Base-by-base conservation (phyloP, 768 basidiomycete genomes). In the Mycena filopes region DNA sequence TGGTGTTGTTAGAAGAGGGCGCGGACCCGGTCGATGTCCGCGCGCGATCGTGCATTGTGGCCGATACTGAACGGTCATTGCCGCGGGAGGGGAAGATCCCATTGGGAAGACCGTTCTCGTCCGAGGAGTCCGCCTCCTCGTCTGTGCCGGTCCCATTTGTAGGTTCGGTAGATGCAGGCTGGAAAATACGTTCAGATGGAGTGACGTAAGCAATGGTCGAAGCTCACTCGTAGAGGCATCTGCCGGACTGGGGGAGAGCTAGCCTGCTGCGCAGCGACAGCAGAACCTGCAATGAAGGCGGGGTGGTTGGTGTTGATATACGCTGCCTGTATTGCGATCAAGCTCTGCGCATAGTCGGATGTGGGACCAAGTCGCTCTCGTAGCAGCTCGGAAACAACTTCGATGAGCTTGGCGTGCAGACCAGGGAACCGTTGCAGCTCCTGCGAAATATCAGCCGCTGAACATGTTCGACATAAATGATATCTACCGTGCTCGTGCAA, bases 231-330 rank as follows among this genome's bases (percentile, higher is more conserved):
- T 67, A 85, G 82, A 0, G 83, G 81, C 40, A 77, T 74, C 51
- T 76, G 77, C 25, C 82, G 81, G 71, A 78, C 83, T 47, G 85
- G 81, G 26, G 77, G 82, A 13, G 76, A 72, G 36, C 72, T 68
- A 29, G 80, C 76, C 55, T 87, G 82, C 69, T 87, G 84, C 55
- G 88, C 83, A 63, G 87, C 86, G 12, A 82, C 74, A 45, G 91
- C 87, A 38, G 93, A 92, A 12, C 93, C 92, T 21, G 91, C 83
- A 60, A 96, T 90, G 78, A 98, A 99, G 33, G 93, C 87, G 8
- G 98, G 98, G 75, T 99, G 98, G 76, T 99, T 99, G 60, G 96
- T 99, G 77, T 99, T 99, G 84, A 99, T 99, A 75, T 99, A 99
- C 13, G 98, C 96, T 1, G 95, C 95, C 78, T 99, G 98, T 51